These are phyloP conservation scores for Picea sitchensis DNA, from an alignment of 75 land plant genomes.

Conservation along the genomic window DNA sequence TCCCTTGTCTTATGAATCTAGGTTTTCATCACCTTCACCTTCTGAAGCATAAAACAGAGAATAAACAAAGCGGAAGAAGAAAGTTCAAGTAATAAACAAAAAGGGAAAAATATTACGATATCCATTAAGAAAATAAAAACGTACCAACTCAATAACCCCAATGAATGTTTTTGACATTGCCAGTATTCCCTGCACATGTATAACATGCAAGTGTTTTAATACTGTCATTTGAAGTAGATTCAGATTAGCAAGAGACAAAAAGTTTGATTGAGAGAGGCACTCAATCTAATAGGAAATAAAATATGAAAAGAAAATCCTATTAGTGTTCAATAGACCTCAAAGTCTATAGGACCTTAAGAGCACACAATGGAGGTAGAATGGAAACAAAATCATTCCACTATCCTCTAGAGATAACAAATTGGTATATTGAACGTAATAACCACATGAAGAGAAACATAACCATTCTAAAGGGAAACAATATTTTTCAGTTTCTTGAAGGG, in stretches of 20 bases:
- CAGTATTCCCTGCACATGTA: conserved; percentile 32
- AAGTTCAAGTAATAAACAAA: not conserved
- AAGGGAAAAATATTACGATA: not conserved
- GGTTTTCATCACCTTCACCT: not conserved
- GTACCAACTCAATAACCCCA: conserved; percentile 37
- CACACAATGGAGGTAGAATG: not conserved
- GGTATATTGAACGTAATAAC: not conserved
- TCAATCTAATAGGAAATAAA: not conserved
- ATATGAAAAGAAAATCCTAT: not conserved
- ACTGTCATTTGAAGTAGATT: not conserved
- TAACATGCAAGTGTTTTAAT: not conserved
- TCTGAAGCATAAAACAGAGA: not conserved
- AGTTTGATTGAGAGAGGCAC: not conserved
- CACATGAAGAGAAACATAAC: not conserved
- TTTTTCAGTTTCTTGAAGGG: not conserved
- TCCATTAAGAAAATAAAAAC: conserved; percentile 3
- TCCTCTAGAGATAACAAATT: not conserved
- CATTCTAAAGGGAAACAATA: not conserved
- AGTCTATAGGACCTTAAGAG: not conserved
- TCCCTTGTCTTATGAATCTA: not conserved
- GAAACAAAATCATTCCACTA: not conserved
- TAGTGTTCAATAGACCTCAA: not conserved
- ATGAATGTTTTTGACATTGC: conserved; percentile 43
- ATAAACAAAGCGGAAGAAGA: not conserved
- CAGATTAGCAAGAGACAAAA: not conserved